phyloP scores from a whole-genome alignment of 352 stramenopile genomes.

The Blastocystis sp. region DNA sequence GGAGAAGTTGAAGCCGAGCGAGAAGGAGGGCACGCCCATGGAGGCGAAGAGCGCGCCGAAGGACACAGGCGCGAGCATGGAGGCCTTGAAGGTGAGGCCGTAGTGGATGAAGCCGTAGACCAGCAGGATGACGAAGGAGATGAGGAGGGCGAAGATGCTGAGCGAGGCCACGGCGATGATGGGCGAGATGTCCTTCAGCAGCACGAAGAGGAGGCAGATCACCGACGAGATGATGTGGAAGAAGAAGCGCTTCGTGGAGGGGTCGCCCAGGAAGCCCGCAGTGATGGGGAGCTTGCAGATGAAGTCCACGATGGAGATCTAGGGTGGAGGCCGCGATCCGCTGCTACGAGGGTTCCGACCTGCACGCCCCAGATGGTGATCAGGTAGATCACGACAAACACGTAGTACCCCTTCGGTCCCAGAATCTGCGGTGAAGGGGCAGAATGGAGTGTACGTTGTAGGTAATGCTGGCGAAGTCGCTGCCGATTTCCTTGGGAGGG shows the following conservation, averaged over 20 bases:
- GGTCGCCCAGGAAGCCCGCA: neutral
- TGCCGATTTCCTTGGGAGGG: constrained; percentile 34
- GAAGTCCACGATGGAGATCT: constrained; percentile 68
- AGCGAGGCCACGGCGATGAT: constrained; percentile 48
- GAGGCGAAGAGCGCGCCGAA: constrained; percentile 24
- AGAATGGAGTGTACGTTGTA: constrained; percentile 21
- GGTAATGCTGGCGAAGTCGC: constrained; percentile 38
- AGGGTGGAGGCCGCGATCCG: neutral
- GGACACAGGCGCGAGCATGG: constrained; percentile 29
- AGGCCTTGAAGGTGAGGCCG: constrained; percentile 13
- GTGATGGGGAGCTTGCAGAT: constrained; percentile 43
- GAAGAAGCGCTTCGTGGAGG: neutral
- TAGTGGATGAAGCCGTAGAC: constrained; percentile 50
- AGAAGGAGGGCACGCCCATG: constrained; percentile 46
- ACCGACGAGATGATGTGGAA: constrained; percentile 4
- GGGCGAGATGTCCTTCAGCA: constrained; percentile 31
- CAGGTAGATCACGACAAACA: constrained; percentile 48
- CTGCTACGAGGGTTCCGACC: constrained; percentile 4
- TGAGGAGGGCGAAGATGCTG: constrained; percentile 58
- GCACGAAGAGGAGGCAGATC: constrained; percentile 30
- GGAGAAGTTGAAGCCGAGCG: constrained; percentile 62
- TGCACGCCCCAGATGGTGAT: constrained; percentile 57
- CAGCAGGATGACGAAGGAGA: constrained; percentile 52
- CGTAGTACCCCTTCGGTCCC: neutral
- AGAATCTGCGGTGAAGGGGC: neutral